Conservation (phyloP, 75 land plant species). For the Cryptomeria japonica region DNA sequence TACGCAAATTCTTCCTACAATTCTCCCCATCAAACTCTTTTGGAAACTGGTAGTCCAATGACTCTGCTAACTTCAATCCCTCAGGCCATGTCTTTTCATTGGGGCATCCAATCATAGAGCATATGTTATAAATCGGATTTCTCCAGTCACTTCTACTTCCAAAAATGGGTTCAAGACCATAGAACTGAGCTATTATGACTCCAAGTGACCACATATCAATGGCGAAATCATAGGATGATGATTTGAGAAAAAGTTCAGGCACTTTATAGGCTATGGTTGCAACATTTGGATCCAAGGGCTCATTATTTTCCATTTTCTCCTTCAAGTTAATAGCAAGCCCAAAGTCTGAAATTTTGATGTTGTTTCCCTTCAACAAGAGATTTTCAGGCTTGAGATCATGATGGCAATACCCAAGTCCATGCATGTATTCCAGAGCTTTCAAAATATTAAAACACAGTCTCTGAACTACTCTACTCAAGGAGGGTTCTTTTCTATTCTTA, state of each 20-base stretch:
- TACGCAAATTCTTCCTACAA: neutral
- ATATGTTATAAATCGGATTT: neutral
- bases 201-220: slow-evolving; percentile 51
- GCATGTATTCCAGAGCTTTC: slow-evolving; percentile 35
- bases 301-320: neutral
- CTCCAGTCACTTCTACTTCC: neutral
- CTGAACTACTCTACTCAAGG: neutral
- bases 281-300: slow-evolving; percentile 33
- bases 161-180: neutral
- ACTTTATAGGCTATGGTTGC: slow-evolving; percentile 37
- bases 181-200: neutral
- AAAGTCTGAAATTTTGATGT: slow-evolving; percentile 43
- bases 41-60: neutral
- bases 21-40: neutral
- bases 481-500: neutral
- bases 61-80: neutral
- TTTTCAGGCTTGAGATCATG: slow-evolving; percentile 45
- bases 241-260: slow-evolving; percentile 36
- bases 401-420: slow-evolving; percentile 32
- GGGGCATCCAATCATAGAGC: neutral
- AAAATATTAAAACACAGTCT: slow-evolving; percentile 37
- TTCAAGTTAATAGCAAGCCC: slow-evolving; percentile 21
- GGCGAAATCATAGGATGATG: slow-evolving; percentile 20
- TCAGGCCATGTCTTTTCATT: neutral
- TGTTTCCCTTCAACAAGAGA: slow-evolving; percentile 21